These are phyloP conservation scores for Neurospora sublineolata DNA, from an alignment of 495 filamentous ascomycete species.

Conservation along the genomic window DNA sequence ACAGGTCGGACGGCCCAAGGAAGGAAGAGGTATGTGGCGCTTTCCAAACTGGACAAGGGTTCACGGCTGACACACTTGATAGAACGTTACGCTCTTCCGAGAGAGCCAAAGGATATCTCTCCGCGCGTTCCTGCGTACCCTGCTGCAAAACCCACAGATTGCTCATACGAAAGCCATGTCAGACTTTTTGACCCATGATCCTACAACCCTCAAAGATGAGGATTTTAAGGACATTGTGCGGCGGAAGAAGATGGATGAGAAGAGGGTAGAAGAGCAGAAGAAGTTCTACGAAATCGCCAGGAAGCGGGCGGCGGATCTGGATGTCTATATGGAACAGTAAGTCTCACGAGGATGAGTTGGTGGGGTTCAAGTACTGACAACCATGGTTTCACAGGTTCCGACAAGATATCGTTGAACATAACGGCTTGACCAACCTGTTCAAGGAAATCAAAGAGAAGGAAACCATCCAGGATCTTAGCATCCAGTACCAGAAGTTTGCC, in stretches of 20 bases:
- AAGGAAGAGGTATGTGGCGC: constrained; percentile 12
- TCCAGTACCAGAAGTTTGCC: constrained; percentile 95
- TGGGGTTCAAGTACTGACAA: background rate
- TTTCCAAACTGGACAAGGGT: background rate
- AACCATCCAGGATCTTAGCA: constrained; percentile 72
- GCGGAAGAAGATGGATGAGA: constrained; percentile 74
- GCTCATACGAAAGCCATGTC: constrained; percentile 68
- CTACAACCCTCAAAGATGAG: constrained; percentile 64
- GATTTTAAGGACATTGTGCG: constrained; percentile 68
- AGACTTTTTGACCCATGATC: constrained; percentile 64
- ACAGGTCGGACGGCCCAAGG: background rate
- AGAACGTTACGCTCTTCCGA: constrained; percentile 56
- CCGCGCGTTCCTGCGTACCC: constrained; percentile 72
- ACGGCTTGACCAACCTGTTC: constrained; percentile 89
- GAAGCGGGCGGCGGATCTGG: constrained; percentile 78
- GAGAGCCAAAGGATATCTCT: constrained; percentile 89
- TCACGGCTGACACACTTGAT: background rate
- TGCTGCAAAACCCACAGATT: constrained; percentile 74
- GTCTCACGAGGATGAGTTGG: constrained; percentile 18
- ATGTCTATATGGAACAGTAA: constrained; percentile 96
- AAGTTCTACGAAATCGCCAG: constrained; percentile 91
- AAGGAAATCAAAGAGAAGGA: constrained; percentile 81
- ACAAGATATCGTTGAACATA: constrained; percentile 46
- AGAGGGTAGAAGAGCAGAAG: constrained; percentile 81
- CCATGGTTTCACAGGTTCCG: constrained; percentile 31